These are phyloP conservation scores for Coffea eugenioides DNA, from an alignment of 257 asterid species.

Conservation along the genomic window DNA sequence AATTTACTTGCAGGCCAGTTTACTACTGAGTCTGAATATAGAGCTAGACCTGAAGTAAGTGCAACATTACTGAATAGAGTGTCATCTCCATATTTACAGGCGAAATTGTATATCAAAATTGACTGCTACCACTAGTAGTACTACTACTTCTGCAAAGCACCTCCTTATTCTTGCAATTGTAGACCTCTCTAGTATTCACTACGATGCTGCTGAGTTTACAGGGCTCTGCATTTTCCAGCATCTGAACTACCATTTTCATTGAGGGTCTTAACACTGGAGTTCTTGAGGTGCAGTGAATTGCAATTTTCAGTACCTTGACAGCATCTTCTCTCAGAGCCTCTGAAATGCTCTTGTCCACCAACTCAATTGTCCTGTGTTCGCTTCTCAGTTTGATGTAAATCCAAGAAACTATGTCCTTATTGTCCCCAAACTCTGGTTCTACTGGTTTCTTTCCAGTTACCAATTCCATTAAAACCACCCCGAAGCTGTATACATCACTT, in stretches of 20 bases:
- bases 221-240: slow-evolving; percentile 45
- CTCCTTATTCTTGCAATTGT: slow-evolving; percentile 18
- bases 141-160: background rate
- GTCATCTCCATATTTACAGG: background rate
- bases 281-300: slow-evolving; percentile 42
- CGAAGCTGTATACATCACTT: slow-evolving; percentile 48
- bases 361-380: slow-evolving; percentile 14
- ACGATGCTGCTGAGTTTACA: slow-evolving; percentile 26
- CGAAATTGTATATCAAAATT: slow-evolving; percentile 17
- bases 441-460: slow-evolving; percentile 39
- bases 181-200: slow-evolving; percentile 9
- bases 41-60: background rate
- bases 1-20: background rate
- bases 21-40: background rate
- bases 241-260: slow-evolving; percentile 43
- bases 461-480: slow-evolving; percentile 44
- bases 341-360: slow-evolving; percentile 34
- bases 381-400: slow-evolving; percentile 29
- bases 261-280: slow-evolving; percentile 36
- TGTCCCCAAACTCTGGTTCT: slow-evolving; percentile 39
- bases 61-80: background rate
- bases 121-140: background rate
- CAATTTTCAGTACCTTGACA: slow-evolving; percentile 32
- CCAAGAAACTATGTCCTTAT: slow-evolving; percentile 41
- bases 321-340: slow-evolving; percentile 36